These are phyloP conservation scores for Naganishia vaughanmartiniae DNA, from an alignment of 768 basidiomycete species.

Conservation along the genomic window DNA sequence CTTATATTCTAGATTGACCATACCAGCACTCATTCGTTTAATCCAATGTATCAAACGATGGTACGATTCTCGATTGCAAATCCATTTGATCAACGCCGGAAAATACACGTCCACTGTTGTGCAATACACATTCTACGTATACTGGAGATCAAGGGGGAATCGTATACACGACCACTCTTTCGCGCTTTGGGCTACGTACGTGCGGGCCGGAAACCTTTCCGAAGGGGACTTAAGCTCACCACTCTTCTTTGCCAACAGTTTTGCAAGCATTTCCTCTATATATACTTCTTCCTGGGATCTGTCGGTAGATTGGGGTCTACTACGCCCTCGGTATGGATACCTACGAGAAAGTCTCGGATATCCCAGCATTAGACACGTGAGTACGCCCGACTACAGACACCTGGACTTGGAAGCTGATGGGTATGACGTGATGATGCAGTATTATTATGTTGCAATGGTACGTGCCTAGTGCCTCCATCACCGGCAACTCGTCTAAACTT, in stretches of 20 bases:
- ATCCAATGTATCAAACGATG: constrained; percentile 86
- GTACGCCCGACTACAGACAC: not conserved
- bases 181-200: constrained; percentile 60
- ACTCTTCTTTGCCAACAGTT: not conserved
- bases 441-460: constrained; percentile 53
- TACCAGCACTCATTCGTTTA: constrained; percentile 75
- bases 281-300: constrained; percentile 83
- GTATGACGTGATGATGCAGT: not conserved
- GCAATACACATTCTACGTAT: constrained; percentile 65
- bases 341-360: constrained; percentile 57
- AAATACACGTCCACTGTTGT: constrained; percentile 74
- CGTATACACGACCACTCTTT: constrained; percentile 58
- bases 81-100: constrained; percentile 87
- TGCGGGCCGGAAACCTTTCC: not conserved
- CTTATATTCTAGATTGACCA: constrained; percentile 58
- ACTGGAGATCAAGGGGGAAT: constrained; percentile 64
- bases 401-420: not conserved
- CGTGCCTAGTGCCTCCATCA: not conserved
- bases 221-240: not conserved
- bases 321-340: constrained; percentile 61
- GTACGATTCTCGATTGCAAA: constrained; percentile 65
- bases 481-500: no score
- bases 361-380: constrained; percentile 24
- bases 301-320: constrained; percentile 86
- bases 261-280: constrained; percentile 61